Base-by-base conservation (phyloP, 1,284 basidiomycete genomes). In the Apiotrichum akiyoshidainum region DNA sequence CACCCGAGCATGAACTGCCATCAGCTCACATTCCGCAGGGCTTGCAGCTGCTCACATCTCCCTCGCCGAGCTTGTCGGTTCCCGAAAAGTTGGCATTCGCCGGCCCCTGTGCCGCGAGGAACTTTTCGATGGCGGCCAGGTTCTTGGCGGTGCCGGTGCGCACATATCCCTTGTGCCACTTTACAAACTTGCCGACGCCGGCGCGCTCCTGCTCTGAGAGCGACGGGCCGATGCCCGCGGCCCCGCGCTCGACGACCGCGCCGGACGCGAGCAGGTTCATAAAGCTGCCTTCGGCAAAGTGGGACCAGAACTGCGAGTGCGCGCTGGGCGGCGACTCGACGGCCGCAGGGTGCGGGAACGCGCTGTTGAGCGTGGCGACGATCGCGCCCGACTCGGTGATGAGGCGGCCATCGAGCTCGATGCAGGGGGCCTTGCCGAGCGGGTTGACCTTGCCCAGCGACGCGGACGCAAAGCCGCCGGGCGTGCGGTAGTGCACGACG, bases 1-100 rank as follows among this genome's bases (percentile, higher is more conserved):
- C 71, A 74, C 63, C 64, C 65, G 64, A 75, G 65, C 68, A 73
- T 68, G 64, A 74, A 70, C 70, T 71, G 56, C 6, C 40, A 37
- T 26, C 42, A 37, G 52, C 40, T 1, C 11, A 21, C 8, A 10
- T n/a, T 12, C n/a, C n/a, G n/a, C n/a, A n/a, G n/a, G n/a, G n/a
- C n/a, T n/a, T n/a, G n/a, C 13, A 21, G 2, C 21, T 19, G 60
- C 70, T 65, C 55, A 73, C 71, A 51, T 74, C 73, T 11, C 68
- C 69, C 44, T 68, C 59, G 37, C 74, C 74, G 2, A 68, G 65
- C 54, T 69, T 64, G 35, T 67, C 62, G 1, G 55, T 58, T 6
- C 68, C 72, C 1, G 68, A 70, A 57, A 76, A 76, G 60, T 54
- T 70, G 48, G 19, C 61, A 48, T 14, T 55, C 47, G 5, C 55